Conservation (phyloP, 2,329 filamentous ascomycete species). For the Ophiosphaerella herpotricha region DNA sequence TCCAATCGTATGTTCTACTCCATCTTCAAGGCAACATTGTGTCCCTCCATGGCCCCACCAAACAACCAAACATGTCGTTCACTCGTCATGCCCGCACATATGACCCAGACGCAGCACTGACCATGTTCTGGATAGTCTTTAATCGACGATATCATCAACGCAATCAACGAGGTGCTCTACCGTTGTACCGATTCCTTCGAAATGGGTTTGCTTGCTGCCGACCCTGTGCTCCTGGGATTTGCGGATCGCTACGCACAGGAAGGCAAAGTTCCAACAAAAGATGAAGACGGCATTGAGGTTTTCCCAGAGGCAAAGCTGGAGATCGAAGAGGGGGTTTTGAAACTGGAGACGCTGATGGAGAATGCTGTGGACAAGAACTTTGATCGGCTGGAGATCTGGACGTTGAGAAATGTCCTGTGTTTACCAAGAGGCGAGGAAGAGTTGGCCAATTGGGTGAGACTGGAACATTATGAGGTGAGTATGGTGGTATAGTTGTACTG, state of each 20-base stretch:
- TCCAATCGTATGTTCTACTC: slow-evolving; percentile 69
- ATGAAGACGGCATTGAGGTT: slow-evolving; percentile 47
- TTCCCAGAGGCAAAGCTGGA: slow-evolving; percentile 65
- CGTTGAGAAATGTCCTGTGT: slow-evolving; percentile 73
- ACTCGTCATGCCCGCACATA: background rate
- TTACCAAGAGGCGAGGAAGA: slow-evolving; percentile 58
- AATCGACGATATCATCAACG: slow-evolving; percentile 97
- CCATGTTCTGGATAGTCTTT: slow-evolving; percentile 61
- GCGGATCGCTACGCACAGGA: slow-evolving; percentile 54
- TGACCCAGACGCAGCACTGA: background rate
- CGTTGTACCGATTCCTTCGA: slow-evolving; percentile 88
- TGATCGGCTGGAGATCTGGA: slow-evolving; percentile 70
- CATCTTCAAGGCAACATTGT: background rate
- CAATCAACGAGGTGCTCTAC: slow-evolving; percentile 90
- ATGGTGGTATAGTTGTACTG: background rate
- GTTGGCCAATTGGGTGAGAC: slow-evolving; percentile 73
- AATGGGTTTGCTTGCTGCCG: slow-evolving; percentile 73
- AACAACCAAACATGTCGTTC: slow-evolving; percentile 1
- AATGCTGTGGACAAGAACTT: slow-evolving; percentile 57
- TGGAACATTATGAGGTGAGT: slow-evolving; percentile 80
- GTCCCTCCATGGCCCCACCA: slow-evolving; percentile 6
- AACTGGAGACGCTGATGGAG: slow-evolving; percentile 56
- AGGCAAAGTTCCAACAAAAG: slow-evolving; percentile 50
- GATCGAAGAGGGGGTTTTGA: slow-evolving; percentile 75
- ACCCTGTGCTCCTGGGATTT: slow-evolving; percentile 83